Conservation (phyloP, 2,329 filamentous ascomycete species). For the Thyridium curvatum region DNA sequence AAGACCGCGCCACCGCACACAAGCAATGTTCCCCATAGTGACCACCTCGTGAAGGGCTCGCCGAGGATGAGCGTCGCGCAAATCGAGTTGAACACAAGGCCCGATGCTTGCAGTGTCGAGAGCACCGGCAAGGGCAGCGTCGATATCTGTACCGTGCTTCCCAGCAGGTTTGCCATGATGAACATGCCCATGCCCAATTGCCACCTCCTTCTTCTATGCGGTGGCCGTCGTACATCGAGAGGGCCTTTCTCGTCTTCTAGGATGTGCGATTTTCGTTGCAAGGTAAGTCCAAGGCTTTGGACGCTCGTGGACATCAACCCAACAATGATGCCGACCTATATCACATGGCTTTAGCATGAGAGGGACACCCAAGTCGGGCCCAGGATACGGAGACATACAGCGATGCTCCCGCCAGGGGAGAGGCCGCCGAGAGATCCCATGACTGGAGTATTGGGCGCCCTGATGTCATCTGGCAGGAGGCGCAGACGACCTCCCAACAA, state of each 20-base stretch:
- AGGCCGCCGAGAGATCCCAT: conserved; percentile 72
- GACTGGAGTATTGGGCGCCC: conserved; percentile 27
- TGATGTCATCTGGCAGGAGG: conserved; percentile 37
- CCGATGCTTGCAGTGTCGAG: conserved; percentile 90
- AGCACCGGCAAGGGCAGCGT: conserved; percentile 90
- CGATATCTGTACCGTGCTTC: conserved; percentile 95
- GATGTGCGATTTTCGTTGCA: conserved; percentile 97
- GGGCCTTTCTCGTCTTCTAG: conserved; percentile 89
- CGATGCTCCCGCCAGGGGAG: conserved; percentile 72
- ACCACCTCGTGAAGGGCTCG: conserved; percentile 91
- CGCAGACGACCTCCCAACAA: neutral
- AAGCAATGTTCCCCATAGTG: conserved; percentile 81
- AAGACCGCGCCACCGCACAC: conserved; percentile 84
- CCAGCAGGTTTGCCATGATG: conserved; percentile 86
- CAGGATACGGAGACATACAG: conserved; percentile 42
- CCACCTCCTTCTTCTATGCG: conserved; percentile 88
- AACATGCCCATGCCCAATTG: conserved; percentile 98
- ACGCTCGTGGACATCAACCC: conserved; percentile 90
- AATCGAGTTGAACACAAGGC: conserved; percentile 96
- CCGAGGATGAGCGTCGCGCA: conserved; percentile 89
- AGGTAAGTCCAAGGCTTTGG: conserved; percentile 88
- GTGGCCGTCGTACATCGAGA: conserved; percentile 73
- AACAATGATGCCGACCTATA: conserved; percentile 83
- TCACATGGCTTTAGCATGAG: conserved; percentile 1
- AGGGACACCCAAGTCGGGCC: neutral